Evolutionary conservation across 139 green algal species (phyloP).

Genomic region (Astrephomene gubernaculifera): DNA sequence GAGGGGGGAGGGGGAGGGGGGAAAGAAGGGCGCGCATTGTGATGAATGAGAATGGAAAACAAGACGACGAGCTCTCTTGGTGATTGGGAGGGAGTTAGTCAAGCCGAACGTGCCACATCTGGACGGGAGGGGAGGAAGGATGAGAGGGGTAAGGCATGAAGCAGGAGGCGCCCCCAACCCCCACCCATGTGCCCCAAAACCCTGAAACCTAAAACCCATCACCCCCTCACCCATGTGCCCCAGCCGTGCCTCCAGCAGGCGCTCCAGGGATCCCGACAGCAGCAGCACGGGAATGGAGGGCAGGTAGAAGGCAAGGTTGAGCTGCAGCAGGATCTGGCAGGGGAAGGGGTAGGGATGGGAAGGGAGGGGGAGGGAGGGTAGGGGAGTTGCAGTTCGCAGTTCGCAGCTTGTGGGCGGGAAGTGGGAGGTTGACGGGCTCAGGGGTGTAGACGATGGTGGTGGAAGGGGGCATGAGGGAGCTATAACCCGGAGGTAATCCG

Average conservation of each 20-base stretch:
- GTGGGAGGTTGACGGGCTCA: not conserved
- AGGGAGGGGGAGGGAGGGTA: not conserved
- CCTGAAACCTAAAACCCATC: no score
- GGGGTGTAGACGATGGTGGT: not conserved
- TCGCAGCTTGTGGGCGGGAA: not conserved
- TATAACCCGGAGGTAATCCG: not conserved
- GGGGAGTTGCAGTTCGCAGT: not conserved
- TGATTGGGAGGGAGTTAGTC: no score
- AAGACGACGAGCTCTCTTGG: no score
- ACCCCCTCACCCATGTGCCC: no score
- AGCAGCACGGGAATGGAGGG: conserved; percentile 82
- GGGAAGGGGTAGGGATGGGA: not conserved
- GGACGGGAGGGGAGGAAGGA: no score
- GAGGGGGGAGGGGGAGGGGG: no score
- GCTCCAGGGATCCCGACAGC: conserved; percentile 54
- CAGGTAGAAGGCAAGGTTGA: conserved; percentile 86
- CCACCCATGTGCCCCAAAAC: no score
- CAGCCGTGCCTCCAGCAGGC: conserved; percentile 65
- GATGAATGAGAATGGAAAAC: no score
- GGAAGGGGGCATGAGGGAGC: not conserved
- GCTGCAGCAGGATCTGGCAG: conserved; percentile 70
- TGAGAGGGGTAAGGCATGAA: no score
- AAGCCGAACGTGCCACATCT: no score
- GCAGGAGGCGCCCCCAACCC: no score
- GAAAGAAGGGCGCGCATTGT: no score